A percentile compares a stretch with the other conserved stretches of the same genome.
phyloP scores from a whole-genome alignment of 2,329 filamentous ascomycete genomes.

The Lecanosticta acicola region DNA sequence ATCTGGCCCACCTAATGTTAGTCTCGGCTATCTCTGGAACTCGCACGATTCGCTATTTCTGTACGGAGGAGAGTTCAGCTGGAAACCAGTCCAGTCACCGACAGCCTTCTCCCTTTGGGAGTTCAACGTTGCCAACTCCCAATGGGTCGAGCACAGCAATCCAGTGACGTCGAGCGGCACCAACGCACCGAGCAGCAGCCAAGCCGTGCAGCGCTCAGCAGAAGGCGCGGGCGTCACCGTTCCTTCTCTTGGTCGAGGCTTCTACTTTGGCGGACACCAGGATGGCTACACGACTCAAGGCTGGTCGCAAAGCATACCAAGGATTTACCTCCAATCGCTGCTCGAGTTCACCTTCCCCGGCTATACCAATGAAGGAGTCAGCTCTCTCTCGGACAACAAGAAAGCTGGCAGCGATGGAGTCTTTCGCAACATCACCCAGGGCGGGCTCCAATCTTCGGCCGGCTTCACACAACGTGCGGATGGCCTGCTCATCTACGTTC shows the following conservation, averaged over 20 bases:
- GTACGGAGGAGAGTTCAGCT: conserved; percentile 69
- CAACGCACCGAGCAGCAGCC: conserved; percentile 52
- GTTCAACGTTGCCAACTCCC: conserved; percentile 54
- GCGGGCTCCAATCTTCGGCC: conserved; percentile 59
- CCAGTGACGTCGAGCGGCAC: conserved; percentile 60
- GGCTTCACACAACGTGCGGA: conserved; percentile 70
- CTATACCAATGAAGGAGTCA: conserved; percentile 58
- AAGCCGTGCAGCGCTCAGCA: conserved; percentile 61
- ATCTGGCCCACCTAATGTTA: conserved; percentile 63
- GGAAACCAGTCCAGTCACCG: conserved; percentile 54
- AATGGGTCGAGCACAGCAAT: conserved; percentile 59
- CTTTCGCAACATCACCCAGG: conserved; percentile 69
- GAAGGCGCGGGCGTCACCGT: conserved; percentile 70
- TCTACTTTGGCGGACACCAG: conserved; percentile 73
- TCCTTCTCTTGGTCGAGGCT: conserved; percentile 63
- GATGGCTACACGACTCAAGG: conserved; percentile 59
- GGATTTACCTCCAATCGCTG: conserved; percentile 67
- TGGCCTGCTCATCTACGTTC: conserved; percentile 67
- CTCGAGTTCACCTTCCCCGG: conserved; percentile 72
- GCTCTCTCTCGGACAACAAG: conserved; percentile 48
- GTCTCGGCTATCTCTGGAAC: conserved; percentile 71
- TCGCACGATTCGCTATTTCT: conserved; percentile 64
- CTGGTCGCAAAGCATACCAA: conserved; percentile 60
- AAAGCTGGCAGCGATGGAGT: conserved; percentile 57
- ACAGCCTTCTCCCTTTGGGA: conserved; percentile 61